phyloP scores from a whole-genome alignment of 805 yeast species.

The Barnettozyma populi region DNA sequence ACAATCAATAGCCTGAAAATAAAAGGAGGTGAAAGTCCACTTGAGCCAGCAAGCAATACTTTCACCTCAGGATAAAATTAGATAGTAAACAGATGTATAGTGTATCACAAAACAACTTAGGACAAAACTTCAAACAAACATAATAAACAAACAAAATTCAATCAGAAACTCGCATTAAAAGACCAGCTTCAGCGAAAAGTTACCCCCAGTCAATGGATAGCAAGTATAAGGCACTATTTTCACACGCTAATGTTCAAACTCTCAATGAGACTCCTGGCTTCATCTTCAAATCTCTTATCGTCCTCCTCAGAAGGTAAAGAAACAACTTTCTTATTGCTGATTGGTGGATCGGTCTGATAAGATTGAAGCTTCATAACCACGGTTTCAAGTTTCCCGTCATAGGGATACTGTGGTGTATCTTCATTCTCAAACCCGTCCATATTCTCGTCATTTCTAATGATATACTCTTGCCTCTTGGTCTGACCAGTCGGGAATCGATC shows the following conservation, averaged over 20 bases:
- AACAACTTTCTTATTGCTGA: neutral
- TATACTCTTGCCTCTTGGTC: neutral
- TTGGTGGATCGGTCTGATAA: neutral
- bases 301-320: conserved; percentile 7
- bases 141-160: too few species aligned
- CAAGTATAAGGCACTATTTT: neutral
- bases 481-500: conserved; percentile 42
- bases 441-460: neutral
- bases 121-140: neutral
- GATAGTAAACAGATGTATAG: neutral
- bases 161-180: neutral
- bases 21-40: neutral
- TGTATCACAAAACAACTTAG: neutral
- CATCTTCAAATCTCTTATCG: conserved; percentile 21
- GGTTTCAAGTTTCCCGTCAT: neutral
- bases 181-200: neutral
- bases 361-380: neutral
- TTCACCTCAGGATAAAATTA: neutral
- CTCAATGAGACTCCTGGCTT: conserved; percentile 22
- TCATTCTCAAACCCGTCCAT: neutral
- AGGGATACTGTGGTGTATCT: neutral
- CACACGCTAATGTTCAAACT: conserved; percentile 10
- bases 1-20: too few species aligned
- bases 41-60: neutral
- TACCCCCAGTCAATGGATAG: neutral